Percentiles rank a stretch among this genome's conserved stretches.
These are phyloP conservation scores for Volvox reticuliferus DNA, from an alignment of 139 green algal species.

Conservation along the genomic window DNA sequence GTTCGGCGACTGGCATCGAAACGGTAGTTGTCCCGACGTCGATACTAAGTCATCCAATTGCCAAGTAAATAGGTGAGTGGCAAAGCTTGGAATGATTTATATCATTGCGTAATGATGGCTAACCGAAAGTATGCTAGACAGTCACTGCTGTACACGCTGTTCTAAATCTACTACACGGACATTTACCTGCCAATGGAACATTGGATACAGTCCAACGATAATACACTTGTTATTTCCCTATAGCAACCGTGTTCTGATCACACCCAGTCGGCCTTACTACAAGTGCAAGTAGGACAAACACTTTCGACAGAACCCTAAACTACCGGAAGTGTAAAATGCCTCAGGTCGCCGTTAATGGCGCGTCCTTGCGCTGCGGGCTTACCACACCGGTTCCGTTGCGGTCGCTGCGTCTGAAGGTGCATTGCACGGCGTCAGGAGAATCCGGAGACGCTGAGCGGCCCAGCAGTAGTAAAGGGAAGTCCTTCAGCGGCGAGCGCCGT, in stretches of 20 bases:
- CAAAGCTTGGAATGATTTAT: no score
- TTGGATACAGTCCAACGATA: not conserved
- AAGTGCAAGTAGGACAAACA: not conserved
- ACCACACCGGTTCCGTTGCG: not conserved
- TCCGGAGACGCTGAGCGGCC: constrained; percentile 7
- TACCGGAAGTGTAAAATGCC: constrained; percentile 7
- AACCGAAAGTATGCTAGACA: no score
- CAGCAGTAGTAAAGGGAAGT: constrained; percentile 53
- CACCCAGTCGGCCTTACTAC: not conserved
- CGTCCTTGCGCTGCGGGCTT: not conserved
- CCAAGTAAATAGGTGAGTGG: no score
- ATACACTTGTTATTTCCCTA: not conserved
- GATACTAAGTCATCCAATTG: no score
- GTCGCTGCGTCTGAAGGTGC: not conserved
- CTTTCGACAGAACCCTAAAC: constrained; percentile 16
- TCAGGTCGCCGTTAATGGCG: not conserved
- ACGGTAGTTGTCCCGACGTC: no score
- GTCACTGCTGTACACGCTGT: no score
- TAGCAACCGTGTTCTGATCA: not conserved
- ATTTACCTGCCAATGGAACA: no score
- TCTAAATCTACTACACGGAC: no score
- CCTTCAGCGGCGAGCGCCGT: constrained; percentile 44
- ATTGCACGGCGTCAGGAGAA: constrained; percentile 5
- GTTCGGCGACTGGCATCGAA: no score
- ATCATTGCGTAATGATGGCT: no score